Evolutionary conservation across 2,329 filamentous ascomycete species (phyloP), one percentile per base, ranked within the genome.

Genomic region (Emydomyces testavorans): DNA sequence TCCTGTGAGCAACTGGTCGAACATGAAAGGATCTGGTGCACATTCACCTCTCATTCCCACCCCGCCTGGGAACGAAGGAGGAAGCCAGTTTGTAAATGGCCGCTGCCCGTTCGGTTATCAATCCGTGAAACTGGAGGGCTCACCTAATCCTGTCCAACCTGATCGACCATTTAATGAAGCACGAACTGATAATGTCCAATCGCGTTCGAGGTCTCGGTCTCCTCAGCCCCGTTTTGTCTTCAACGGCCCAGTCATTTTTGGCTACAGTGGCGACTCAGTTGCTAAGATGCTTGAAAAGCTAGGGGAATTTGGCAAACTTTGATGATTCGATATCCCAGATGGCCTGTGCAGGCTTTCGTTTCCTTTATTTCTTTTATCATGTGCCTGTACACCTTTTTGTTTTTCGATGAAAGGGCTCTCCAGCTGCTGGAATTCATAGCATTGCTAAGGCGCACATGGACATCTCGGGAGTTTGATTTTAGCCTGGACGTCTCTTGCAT

Each of bases 181-280:
- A 15, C 31, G 10, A 10, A 18, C 37, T 36, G 26, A 23, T 18
- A 23, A 13, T 10, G 13, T 26, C 21, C 26, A 51, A 6, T 41
- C 44, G 2, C 32, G 11, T 39, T 28, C 45, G 5, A 35, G 39
- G 4, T 29, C 44, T 2, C 46, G 34, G n/a, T 47, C 47, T 13
- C 31, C 43, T 23, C 46, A 49, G 20, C 43, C 51, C 13, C 50
- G 48, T 15, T 83, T 95, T 77, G 73, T 93, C 0, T 94, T 95
- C 60, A 94, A 85, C 6, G 90, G 90, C 0, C 90, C 90, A 0
- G 88, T 95, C 0, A 95, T 95, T 60, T 86, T 96, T 57, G 90
- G 90, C 0, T 95, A 94, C 59, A 80, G 83, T 7, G 77, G 87
- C 52, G 85, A 93, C 51, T 82, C 93, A 61, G 84, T 85, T n/a